Evolutionary conservation across 805 yeast species (phyloP).

Genomic region (Metschnikowia kofuensis): DNA sequence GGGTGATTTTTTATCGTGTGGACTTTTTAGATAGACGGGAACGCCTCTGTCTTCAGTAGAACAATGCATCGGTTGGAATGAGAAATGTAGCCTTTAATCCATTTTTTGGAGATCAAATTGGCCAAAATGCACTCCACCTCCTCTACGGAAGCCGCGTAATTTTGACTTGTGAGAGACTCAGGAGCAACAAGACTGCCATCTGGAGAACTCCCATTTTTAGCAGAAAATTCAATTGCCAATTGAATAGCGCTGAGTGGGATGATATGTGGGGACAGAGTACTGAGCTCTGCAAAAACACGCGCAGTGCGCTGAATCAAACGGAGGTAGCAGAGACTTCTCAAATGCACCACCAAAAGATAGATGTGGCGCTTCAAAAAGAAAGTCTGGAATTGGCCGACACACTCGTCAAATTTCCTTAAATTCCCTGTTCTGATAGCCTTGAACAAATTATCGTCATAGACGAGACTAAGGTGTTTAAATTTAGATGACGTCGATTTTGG

Average conservation of each 20-base stretch:
- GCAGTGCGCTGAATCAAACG: conserved; percentile 46
- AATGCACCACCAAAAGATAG: conserved; percentile 54
- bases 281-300: conserved; percentile 18
- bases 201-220: background rate
- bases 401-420: conserved; percentile 46
- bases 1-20: background rate
- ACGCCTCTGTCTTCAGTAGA: conserved; percentile 69
- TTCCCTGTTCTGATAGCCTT: conserved; percentile 54
- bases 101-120: conserved; percentile 55
- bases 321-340: conserved; percentile 50
- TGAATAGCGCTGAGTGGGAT: conserved; percentile 42
- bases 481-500: conserved; percentile 45
- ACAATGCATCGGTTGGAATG: conserved; percentile 74
- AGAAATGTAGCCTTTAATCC: conserved; percentile 77
- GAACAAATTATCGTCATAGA: conserved; percentile 49
- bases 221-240: conserved; percentile 36
- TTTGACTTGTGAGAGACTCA: background rate
- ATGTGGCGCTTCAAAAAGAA: conserved; percentile 56
- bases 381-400: conserved; percentile 43
- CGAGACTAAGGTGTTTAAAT: conserved; percentile 38
- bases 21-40: conserved; percentile 41
- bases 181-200: conserved; percentile 1
- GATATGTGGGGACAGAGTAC: conserved; percentile 29
- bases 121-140: conserved; percentile 71
- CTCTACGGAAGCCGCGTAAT: conserved; percentile 34